Evolutionary conservation across 495 filamentous ascomycete species (phyloP).

Genomic region (Glarea lozoyensis): DNA sequence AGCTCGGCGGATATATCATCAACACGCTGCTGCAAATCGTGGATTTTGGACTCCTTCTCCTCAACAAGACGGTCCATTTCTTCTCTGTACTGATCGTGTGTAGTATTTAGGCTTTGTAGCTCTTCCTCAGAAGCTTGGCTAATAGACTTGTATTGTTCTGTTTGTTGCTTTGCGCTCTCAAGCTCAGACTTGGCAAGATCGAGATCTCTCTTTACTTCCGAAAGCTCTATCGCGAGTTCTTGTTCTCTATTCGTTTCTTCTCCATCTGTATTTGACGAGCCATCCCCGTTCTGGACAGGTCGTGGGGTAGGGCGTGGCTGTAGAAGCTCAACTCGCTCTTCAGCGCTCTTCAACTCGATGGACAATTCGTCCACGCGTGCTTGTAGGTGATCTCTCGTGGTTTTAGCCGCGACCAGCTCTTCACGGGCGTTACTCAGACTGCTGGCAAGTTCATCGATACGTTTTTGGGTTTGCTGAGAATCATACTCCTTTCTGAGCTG

Average conservation of each 20-base stretch:
- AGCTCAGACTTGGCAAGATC: slow-evolving; percentile 68
- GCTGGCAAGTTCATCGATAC: slow-evolving; percentile 81
- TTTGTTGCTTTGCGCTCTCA: slow-evolving; percentile 66
- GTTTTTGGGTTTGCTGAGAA: slow-evolving; percentile 70
- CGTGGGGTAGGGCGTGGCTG: slow-evolving; percentile 62
- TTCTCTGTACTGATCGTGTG: slow-evolving; percentile 75
- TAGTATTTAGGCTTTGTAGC: slow-evolving; percentile 65
- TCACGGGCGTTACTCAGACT: slow-evolving; percentile 71
- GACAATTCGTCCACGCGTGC: slow-evolving; percentile 78
- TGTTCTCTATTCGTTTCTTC: slow-evolving; percentile 64
- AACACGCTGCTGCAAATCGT: slow-evolving; percentile 69
- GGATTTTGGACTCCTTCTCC: slow-evolving; percentile 66
- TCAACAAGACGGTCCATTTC: slow-evolving; percentile 67
- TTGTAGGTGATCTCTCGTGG: slow-evolving; percentile 79
- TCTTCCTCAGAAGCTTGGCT: slow-evolving; percentile 85
- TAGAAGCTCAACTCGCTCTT: slow-evolving; percentile 73
- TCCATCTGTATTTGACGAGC: slow-evolving; percentile 7
- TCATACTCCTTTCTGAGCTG: slow-evolving; percentile 81
- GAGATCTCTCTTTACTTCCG: slow-evolving; percentile 74
- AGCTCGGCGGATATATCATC: slow-evolving; percentile 78
- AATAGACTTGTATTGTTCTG: slow-evolving; percentile 83
- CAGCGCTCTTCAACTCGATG: slow-evolving; percentile 76
- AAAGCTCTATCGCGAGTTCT: slow-evolving; percentile 71
- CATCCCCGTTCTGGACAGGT: slow-evolving; percentile 30
- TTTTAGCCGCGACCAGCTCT: slow-evolving; percentile 74